Conservation (phyloP, 805 yeast genomes). For the Wickerhamiella cacticola region DNA sequence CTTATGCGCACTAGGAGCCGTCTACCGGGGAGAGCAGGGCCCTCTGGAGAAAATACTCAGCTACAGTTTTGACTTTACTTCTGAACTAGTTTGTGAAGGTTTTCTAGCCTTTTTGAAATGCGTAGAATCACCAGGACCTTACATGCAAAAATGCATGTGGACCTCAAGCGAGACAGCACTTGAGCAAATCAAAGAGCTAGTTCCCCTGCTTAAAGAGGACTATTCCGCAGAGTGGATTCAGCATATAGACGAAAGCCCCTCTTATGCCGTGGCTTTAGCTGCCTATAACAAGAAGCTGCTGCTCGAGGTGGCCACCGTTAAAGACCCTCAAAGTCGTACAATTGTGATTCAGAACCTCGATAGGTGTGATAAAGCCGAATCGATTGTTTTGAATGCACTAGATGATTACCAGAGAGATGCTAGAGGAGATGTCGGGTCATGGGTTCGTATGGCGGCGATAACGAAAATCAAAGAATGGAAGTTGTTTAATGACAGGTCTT, state of each 20-base stretch:
- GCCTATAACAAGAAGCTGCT: background rate
- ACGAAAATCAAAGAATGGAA: constrained; percentile 27
- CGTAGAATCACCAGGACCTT: background rate
- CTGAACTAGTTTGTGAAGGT: constrained; percentile 14
- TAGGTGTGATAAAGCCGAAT: background rate
- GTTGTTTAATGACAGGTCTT: background rate
- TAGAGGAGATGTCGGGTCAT: constrained; percentile 88
- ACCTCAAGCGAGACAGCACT: background rate
- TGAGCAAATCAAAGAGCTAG: background rate
- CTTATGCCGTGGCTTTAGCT: constrained; percentile 17
- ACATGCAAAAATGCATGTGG: background rate
- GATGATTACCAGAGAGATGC: constrained; percentile 69
- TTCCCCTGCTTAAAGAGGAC: background rate
- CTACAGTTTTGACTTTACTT: background rate
- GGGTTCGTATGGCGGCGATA: constrained; percentile 46
- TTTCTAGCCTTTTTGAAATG: constrained; percentile 10
- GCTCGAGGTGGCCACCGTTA: constrained; percentile 8
- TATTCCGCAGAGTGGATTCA: background rate
- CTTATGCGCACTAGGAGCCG: background rate
- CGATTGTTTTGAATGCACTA: constrained; percentile 32
- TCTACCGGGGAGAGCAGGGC: background rate
- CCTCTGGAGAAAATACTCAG: constrained; percentile 1
- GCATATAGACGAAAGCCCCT: constrained; percentile 10
- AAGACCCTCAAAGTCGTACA: constrained; percentile 18
- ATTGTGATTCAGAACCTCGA: constrained; percentile 12